Evolutionary conservation across 2,329 filamentous ascomycete species (phyloP).

Genomic region (Penicillium sp.): DNA sequence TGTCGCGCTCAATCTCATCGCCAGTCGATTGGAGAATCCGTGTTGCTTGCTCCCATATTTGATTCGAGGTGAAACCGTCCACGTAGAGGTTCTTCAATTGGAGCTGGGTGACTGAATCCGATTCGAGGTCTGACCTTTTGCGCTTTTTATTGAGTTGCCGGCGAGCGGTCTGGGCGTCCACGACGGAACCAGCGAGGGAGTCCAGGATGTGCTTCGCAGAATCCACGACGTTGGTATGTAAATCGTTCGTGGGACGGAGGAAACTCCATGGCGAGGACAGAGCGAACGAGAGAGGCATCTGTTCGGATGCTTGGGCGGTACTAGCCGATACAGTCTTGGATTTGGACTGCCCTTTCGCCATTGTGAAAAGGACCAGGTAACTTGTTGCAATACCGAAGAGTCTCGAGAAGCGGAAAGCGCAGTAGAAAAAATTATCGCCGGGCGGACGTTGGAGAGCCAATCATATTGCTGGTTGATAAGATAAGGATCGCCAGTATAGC

Average conservation of each 20-base stretch:
- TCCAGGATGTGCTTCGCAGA: slow-evolving; percentile 80
- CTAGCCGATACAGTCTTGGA: not conserved
- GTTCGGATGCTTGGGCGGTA: not conserved
- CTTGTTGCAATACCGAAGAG: not conserved
- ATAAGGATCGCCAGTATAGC: not conserved
- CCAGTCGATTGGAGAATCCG: slow-evolving; percentile 70
- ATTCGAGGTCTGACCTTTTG: slow-evolving; percentile 60
- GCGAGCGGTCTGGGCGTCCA: slow-evolving; percentile 67
- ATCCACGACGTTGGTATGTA: slow-evolving; percentile 68
- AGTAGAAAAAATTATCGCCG: slow-evolving; percentile 23
- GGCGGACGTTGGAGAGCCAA: slow-evolving; percentile 4
- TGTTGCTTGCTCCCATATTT: slow-evolving; percentile 92
- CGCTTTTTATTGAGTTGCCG: slow-evolving; percentile 70
- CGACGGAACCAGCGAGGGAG: slow-evolving; percentile 69
- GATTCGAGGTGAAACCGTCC: slow-evolving; percentile 80
- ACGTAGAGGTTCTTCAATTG: slow-evolving; percentile 80
- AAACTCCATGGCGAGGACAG: slow-evolving; percentile 67
- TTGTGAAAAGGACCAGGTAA: slow-evolving; percentile 5
- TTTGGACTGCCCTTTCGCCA: slow-evolving; percentile 16
- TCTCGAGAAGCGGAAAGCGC: slow-evolving; percentile 1
- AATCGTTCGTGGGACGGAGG: slow-evolving; percentile 65
- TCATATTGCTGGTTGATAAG: slow-evolving; percentile 3
- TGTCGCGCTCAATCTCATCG: slow-evolving; percentile 51
- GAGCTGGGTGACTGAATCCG: slow-evolving; percentile 52
- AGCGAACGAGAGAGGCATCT: slow-evolving; percentile 34